These are phyloP conservation scores for Yamadazyma blattariae DNA, from an alignment of 1,139 yeast genomes.

Conservation along the genomic window DNA sequence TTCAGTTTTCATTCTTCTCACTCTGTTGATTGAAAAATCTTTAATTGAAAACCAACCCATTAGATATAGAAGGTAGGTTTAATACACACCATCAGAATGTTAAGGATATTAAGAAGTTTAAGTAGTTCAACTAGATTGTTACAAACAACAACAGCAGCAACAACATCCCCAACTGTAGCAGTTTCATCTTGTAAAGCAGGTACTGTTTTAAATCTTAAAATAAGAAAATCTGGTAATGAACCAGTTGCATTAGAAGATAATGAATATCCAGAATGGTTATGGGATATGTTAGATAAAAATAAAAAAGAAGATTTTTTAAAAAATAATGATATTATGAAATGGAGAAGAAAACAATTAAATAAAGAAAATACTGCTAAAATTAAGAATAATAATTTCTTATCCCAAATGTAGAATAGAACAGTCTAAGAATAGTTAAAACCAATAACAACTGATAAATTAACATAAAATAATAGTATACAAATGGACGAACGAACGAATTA, in stretches of 20 bases:
- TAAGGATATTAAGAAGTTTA: neutral
- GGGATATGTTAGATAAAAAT: conserved; percentile 76
- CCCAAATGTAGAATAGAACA: conserved; percentile 46
- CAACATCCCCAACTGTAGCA: no score
- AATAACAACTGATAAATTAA: no score
- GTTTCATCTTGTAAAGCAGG: conserved; percentile 71
- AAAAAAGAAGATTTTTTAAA: conserved; percentile 51
- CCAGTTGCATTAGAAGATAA: conserved; percentile 87
- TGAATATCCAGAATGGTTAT: conserved; percentile 94
- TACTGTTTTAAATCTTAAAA: conserved; percentile 72
- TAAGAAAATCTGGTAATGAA: conserved; percentile 77
- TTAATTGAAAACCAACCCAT: neutral
- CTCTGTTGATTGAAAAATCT: neutral
- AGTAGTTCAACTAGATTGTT: neutral
- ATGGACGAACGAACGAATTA: no score
- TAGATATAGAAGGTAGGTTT: no score
- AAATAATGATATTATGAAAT: conserved; percentile 58
- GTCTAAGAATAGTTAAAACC: no score
- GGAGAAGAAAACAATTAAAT: conserved; percentile 69
- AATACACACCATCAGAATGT: no score
- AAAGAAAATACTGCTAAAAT: conserved; percentile 65
- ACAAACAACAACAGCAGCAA: neutral
- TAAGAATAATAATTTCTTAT: conserved; percentile 75
- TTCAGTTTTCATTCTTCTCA: neutral
- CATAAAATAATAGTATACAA: no score